Base-by-base conservation (phyloP, 1,139 yeast species). In the Hanseniaspora sp. region DNA sequence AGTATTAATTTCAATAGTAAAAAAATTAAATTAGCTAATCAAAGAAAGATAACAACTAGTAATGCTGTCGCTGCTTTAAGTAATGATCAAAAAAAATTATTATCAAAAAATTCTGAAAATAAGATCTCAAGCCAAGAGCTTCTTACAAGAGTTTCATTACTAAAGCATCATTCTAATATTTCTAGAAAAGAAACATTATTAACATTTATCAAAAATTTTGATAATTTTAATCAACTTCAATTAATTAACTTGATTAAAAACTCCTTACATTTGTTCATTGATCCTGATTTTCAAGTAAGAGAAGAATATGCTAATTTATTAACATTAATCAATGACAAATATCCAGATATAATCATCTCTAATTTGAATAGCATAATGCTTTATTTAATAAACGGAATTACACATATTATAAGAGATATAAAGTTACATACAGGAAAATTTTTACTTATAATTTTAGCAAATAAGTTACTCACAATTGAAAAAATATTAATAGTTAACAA, bases 361-460 rank as follows among this genome's bases (percentile, higher is more conserved):
- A 94, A 90, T 67, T 74, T 83, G 51, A 73, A 81, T 34, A 71
- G 82, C 7, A 68, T 90, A 3, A 75, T 85, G 37, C 71, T 92
- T 35, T 90, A 85, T 64, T 74, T 90, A n/a, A 85, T 85, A 62
- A 83, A 94, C 54, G 95, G 96, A 13, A 92, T 92, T 97, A 86
- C 97, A 17, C 96, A 92, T 64, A 83, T 92, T 46, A 77, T 76
- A 40, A 82, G 90, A 0, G 80, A 79, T 8, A 79, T 88, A 41
- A 76, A 95, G 48, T 77, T 78, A 53, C 84, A 82, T 59, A 79
- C 94, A 5, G 78, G 92, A 0, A 75, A 74, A 56, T 83, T 82
- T 60, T 69, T 88, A 38, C 71, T 72, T 38, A 69, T 78, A 1
- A 44, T 51, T 9, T 12, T 51, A 17, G 44, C 48, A 12, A 45